Evolutionary conservation across 225 moss, liverwort and hornwort genomes (phyloP).

Genomic region (Polytrichum formosum): DNA sequence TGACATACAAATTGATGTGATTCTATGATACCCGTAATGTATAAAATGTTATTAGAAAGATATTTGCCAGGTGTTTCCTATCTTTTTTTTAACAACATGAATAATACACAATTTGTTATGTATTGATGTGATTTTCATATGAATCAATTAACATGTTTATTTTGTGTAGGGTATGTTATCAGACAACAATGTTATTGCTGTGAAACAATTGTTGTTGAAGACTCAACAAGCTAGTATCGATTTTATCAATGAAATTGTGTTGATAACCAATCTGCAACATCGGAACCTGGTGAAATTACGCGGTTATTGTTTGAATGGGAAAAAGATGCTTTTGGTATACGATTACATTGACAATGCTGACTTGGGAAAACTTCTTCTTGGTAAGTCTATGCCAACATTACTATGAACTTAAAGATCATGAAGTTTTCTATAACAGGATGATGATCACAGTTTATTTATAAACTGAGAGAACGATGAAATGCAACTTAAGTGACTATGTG

Average conservation of each 20-base stretch:
- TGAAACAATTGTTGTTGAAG: conserved; percentile 23
- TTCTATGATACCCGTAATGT: too few species aligned
- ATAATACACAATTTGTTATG: too few species aligned
- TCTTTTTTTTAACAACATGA: too few species aligned
- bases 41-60: too few species aligned
- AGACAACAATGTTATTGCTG: conserved; percentile 18
- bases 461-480: too few species aligned
- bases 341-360: conserved; percentile 39
- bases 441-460: too few species aligned
- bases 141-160: background rate
- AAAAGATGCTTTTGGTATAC: conserved; percentile 41
- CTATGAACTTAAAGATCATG: background rate
- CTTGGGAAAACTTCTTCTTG: conserved; percentile 36
- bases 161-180: conserved; percentile 16
- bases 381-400: background rate
- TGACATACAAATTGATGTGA: too few species aligned
- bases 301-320: conserved; percentile 42
- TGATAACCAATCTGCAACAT: conserved; percentile 38
- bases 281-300: conserved; percentile 27
- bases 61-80: too few species aligned
- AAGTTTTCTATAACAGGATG: too few species aligned
- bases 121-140: too few species aligned
- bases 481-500: background rate
- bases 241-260: conserved; percentile 43
- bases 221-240: conserved; percentile 22